Evolutionary conservation across 2,329 filamentous ascomycete species (phyloP).

Genomic region (Sporothrix mexicana): DNA sequence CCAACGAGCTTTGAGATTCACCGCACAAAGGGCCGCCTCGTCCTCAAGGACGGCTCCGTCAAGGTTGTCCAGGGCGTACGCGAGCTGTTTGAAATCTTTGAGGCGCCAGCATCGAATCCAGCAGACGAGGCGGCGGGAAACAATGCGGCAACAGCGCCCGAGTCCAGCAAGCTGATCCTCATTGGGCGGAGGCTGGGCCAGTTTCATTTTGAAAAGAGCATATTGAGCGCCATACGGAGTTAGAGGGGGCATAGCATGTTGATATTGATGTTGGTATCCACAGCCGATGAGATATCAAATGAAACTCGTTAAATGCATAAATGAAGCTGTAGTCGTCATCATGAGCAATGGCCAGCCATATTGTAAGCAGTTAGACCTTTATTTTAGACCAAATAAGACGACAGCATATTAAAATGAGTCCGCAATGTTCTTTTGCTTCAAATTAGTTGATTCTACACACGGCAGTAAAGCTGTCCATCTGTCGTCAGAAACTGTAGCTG

Average conservation of each 20-base stretch:
- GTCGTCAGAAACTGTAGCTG: slow-evolving; percentile 9
- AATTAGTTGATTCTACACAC: too few species aligned
- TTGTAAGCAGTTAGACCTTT: too few species aligned
- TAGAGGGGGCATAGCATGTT: neutral
- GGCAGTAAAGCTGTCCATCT: neutral
- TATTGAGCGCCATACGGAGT: slow-evolving; percentile 34
- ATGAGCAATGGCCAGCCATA: neutral
- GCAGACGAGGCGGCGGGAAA: slow-evolving; percentile 39
- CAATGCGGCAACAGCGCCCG: slow-evolving; percentile 33
- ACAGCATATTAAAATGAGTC: too few species aligned
- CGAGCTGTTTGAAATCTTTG: slow-evolving; percentile 90
- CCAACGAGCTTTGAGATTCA: slow-evolving; percentile 75
- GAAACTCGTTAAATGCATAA: slow-evolving; percentile 20
- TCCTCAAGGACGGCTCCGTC: slow-evolving; percentile 65
- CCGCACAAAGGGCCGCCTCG: slow-evolving; percentile 80
- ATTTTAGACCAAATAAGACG: too few species aligned
- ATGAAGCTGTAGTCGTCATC: neutral
- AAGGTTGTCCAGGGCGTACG: slow-evolving; percentile 90
- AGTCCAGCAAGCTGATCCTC: slow-evolving; percentile 64
- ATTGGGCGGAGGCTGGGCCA: slow-evolving; percentile 63
- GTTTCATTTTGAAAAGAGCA: slow-evolving; percentile 58
- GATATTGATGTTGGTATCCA: neutral
- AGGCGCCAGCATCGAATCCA: slow-evolving; percentile 52
- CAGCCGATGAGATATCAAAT: neutral
- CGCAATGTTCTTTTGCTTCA: too few species aligned